Evolutionary conservation across 164 flowering plant genomes (phyloP).

Genomic region (Stephania japonica): DNA sequence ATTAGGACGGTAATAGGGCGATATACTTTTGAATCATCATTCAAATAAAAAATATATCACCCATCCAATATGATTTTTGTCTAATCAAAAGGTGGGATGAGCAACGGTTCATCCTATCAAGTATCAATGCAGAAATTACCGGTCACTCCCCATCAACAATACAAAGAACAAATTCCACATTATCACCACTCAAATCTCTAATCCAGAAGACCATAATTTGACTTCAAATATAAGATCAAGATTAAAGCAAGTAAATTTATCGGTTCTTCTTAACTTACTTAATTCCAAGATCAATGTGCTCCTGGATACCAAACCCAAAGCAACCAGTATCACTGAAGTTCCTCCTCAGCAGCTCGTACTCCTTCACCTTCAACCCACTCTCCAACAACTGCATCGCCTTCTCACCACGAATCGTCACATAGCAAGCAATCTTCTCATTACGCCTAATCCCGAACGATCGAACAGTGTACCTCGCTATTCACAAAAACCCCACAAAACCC

Average conservation of each 20-base stretch:
- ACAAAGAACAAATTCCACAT: too few relatives aligned
- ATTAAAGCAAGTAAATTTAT: not conserved
- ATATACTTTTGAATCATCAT: too few relatives aligned
- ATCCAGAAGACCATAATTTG: too few relatives aligned
- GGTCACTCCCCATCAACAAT: too few relatives aligned
- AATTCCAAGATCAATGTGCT: conserved; percentile 61
- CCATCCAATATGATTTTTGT: too few relatives aligned
- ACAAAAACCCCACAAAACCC: too few relatives aligned
- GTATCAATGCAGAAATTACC: too few relatives aligned
- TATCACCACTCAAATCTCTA: too few relatives aligned
- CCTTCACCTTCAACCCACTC: conserved; percentile 55
- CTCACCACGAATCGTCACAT: conserved; percentile 36
- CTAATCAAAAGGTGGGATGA: too few relatives aligned
- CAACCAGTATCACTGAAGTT: conserved; percentile 59
- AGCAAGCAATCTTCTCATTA: conserved; percentile 44
- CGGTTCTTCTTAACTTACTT: conserved; percentile 32
- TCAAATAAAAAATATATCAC: too few relatives aligned
- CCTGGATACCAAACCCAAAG: conserved; percentile 55
- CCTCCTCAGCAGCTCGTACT: conserved; percentile 46
- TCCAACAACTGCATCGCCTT: conserved; percentile 41
- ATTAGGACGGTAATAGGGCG: too few relatives aligned
- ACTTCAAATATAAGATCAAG: not conserved
- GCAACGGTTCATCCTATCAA: too few relatives aligned
- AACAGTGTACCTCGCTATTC: conserved; percentile 42
- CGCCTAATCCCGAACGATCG: conserved; percentile 42